phyloP scores from a whole-genome alignment of 306 rosid genomes.

The Pachyrhizus erosus region DNA sequence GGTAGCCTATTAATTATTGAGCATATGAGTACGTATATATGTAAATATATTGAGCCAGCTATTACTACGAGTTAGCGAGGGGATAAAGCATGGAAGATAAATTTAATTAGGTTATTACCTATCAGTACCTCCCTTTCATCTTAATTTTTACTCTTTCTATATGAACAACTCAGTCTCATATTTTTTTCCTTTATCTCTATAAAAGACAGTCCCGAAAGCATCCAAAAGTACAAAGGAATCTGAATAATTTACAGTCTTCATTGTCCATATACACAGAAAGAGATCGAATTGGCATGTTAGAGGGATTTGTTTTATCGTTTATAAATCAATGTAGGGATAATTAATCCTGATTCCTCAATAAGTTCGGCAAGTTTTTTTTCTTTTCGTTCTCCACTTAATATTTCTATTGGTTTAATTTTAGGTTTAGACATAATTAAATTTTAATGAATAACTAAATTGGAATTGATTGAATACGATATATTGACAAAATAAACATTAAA shows the following conservation, averaged over 20 bases:
- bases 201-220: background rate
- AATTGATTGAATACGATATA: background rate
- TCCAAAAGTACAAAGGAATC: background rate
- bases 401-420: background rate
- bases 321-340: background rate
- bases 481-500: background rate
- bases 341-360: background rate
- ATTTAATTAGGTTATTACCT: background rate
- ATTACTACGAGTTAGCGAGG: background rate
- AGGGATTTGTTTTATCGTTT: background rate
- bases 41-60: background rate
- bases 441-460: background rate
- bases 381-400: background rate
- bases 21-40: background rate
- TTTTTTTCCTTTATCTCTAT: background rate
- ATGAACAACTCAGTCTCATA: background rate
- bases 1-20: background rate
- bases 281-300: background rate
- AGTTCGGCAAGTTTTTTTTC: background rate
- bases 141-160: background rate
- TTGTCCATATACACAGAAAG: background rate
- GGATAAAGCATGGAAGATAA: constrained; percentile 42
- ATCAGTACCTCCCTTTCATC: background rate
- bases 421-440: background rate
- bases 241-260: background rate